A percentile compares a stretch with the other conserved stretches of the same genome.
Evolutionary conservation across 352 stramenopile species (phyloP).

Genomic region (Phytopythium ostracodes): DNA sequence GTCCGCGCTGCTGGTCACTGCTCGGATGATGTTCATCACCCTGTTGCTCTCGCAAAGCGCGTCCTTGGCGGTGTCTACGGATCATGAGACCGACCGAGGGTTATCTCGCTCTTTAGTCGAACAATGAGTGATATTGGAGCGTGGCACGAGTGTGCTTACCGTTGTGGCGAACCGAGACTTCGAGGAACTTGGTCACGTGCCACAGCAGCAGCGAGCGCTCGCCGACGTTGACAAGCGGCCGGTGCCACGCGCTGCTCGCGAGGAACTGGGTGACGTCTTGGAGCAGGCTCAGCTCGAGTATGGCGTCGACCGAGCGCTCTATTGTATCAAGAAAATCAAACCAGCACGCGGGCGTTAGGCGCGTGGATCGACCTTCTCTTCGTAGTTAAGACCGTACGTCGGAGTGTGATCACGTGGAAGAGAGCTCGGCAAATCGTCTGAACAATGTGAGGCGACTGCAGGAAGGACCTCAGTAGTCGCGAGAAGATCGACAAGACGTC

Average conservation of each 20-base stretch:
- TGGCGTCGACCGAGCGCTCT: constrained; percentile 8
- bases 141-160: constrained; percentile 13
- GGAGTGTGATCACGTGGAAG: constrained; percentile 41
- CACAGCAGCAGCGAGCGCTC: constrained; percentile 33
- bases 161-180: constrained; percentile 32
- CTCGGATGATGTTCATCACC: background rate
- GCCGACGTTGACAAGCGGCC: constrained; percentile 6
- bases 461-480: constrained; percentile 19
- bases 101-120: too few relatives aligned
- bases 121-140: background rate
- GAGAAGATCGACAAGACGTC: constrained; percentile 20
- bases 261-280: constrained; percentile 33
- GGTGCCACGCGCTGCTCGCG: constrained; percentile 10
- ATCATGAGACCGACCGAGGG: background rate
- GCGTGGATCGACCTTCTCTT: background rate
- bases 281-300: constrained; percentile 29
- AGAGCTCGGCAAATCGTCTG: constrained; percentile 29
- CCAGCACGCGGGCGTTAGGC: background rate
- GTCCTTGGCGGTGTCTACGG: constrained; percentile 38
- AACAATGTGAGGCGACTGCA: constrained; percentile 14
- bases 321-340: background rate
- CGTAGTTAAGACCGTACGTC: constrained; percentile 13
- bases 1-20: background rate
- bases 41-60: constrained; percentile 20
- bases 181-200: constrained; percentile 51